These are phyloP conservation scores for Russula griseocarnosa DNA, from an alignment of 768 basidiomycete species.

Conservation along the genomic window DNA sequence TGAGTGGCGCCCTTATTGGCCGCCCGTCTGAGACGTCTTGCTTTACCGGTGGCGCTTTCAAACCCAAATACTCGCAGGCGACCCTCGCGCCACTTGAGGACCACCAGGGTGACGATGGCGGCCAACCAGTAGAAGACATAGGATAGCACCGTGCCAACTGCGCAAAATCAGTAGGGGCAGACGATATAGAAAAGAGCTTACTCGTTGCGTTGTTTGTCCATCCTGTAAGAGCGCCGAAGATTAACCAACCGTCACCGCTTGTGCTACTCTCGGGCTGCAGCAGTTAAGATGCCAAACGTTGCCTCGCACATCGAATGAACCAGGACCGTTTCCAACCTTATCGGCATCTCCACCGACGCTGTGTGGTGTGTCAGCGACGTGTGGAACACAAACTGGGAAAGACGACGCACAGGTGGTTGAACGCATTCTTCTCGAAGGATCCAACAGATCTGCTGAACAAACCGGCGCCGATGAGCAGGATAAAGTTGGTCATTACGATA, in stretches of 20 bases:
- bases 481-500: constrained; percentile 83
- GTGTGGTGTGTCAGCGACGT: neutral
- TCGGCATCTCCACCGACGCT: constrained; percentile 70
- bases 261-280: constrained; percentile 59
- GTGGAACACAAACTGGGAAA: neutral
- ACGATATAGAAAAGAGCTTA: constrained; percentile 34
- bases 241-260: constrained; percentile 60
- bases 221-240: constrained; percentile 83
- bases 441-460: constrained; percentile 79
- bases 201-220: constrained; percentile 83
- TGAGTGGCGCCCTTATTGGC: neutral
- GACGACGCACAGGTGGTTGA: constrained; percentile 45
- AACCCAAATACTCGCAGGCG: constrained; percentile 17
- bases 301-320: constrained; percentile 74
- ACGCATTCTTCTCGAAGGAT: constrained; percentile 65
- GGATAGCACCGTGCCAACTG: constrained; percentile 73
- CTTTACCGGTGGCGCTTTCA: constrained; percentile 17
- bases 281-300: constrained; percentile 88
- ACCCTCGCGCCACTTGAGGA: constrained; percentile 54
- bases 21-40: constrained; percentile 15
- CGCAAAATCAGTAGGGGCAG: neutral
- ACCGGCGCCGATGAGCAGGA: constrained; percentile 92
- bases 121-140: constrained; percentile 94
- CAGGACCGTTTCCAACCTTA: constrained; percentile 73
- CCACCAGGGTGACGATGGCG: constrained; percentile 62